Evolutionary conservation across 495 filamentous ascomycete species (phyloP).

Genomic region (Staphylotrichum longicolle): DNA sequence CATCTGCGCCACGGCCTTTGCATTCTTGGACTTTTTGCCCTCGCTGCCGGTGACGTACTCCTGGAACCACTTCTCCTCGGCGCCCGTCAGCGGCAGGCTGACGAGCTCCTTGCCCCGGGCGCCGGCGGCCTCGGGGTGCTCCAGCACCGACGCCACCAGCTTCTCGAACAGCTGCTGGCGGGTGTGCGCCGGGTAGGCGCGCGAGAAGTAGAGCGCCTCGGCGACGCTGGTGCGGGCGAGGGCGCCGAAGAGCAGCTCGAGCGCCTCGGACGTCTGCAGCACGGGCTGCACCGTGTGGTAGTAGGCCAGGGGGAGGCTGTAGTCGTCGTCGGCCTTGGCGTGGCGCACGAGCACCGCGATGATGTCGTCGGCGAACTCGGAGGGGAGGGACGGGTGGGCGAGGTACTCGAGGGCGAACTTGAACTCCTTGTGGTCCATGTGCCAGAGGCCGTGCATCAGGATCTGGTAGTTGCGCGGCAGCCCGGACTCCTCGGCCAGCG

Average conservation of each 20-base stretch:
- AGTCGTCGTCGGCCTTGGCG: conserved; percentile 55
- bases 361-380: conserved; percentile 80
- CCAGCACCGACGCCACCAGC: conserved; percentile 63
- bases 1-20: conserved; percentile 69
- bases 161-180: conserved; percentile 63
- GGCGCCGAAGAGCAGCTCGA: conserved; percentile 62
- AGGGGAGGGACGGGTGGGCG: conserved; percentile 70
- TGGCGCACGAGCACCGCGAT: conserved; percentile 64
- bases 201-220: conserved; percentile 71
- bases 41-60: conserved; percentile 60
- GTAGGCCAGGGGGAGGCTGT: conserved; percentile 68
- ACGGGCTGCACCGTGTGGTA: conserved; percentile 69
- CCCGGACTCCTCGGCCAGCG: conserved; percentile 49
- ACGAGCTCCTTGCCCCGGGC: conserved; percentile 65
- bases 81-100: conserved; percentile 62
- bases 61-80: conserved; percentile 73
- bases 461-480: conserved; percentile 66
- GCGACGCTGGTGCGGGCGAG: conserved; percentile 64
- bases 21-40: conserved; percentile 57
- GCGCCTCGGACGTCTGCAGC: conserved; percentile 56
- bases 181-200: conserved; percentile 57
- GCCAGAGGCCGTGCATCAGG: conserved; percentile 78
- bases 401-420: conserved; percentile 68
- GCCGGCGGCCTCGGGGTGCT: conserved; percentile 40
- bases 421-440: conserved; percentile 69